Percentiles rank a stretch among this genome's conserved stretches.
These are phyloP conservation scores for Fusarium illudens DNA, from an alignment of 2,329 filamentous ascomycete species.

Conservation along the genomic window DNA sequence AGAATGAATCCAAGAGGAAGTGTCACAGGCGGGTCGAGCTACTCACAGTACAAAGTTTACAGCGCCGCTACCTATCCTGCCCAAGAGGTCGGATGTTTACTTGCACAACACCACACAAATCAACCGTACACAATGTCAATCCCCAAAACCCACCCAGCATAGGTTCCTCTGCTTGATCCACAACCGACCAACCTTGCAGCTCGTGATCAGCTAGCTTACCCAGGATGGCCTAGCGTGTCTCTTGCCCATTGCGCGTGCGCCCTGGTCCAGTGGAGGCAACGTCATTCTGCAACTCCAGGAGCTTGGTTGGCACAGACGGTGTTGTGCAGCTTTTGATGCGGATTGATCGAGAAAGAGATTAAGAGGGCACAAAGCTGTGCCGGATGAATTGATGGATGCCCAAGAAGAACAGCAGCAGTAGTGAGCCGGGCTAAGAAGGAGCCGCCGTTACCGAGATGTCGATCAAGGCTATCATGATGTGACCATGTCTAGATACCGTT, in stretches of 20 bases:
- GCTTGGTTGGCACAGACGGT: constrained; percentile 30
- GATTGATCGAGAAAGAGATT: constrained; percentile 17
- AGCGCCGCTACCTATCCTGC: constrained; percentile 11
- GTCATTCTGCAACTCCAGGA: constrained; percentile 35
- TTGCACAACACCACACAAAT: constrained; percentile 15
- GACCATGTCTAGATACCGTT: constrained; percentile 8
- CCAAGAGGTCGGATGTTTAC: constrained; percentile 9
- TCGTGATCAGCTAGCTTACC: constrained; percentile 37
- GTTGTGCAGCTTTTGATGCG: constrained; percentile 18
- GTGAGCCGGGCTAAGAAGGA: background rate
- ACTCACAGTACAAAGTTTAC: constrained; percentile 7
- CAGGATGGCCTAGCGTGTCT: constrained; percentile 32
- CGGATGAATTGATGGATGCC: background rate
- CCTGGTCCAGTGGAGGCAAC: constrained; percentile 27
- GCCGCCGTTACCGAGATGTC: constrained; percentile 2
- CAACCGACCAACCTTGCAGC: constrained; percentile 32
- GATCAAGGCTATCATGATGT: constrained; percentile 1
- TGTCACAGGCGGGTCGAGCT: background rate
- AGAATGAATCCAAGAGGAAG: background rate
- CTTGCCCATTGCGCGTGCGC: constrained; percentile 35
- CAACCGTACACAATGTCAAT: constrained; percentile 6
- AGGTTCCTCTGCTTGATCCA: constrained; percentile 27
- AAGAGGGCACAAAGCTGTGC: background rate
- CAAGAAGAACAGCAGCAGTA: background rate
- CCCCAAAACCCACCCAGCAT: constrained; percentile 5